Evolutionary conservation across 768 basidiomycete genomes (phyloP), one percentile per base, ranked within the genome.

Genomic region (Boletales sp.): DNA sequence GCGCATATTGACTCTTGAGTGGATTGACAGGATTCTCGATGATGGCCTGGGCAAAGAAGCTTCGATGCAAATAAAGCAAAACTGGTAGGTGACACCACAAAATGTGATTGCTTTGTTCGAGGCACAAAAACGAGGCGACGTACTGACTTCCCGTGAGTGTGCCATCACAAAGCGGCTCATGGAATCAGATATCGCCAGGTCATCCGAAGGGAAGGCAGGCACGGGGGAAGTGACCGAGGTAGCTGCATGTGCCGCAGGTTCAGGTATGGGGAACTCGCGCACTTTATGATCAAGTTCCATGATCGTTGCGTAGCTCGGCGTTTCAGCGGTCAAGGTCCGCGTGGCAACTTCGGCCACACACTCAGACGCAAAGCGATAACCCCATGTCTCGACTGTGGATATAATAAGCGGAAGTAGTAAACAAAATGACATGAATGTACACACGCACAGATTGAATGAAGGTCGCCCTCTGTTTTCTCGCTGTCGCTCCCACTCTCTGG

Each of bases 11-110:
- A 54, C 82, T 84, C 63, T 82, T 80, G 37, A 87, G 71, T 0
- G 86, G 85, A 62, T 87, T 84, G 24, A 67, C 64, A 0, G 86
- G 84, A 34, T 81, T 75, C 49, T 87, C 83, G 21, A 83, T 80
- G 55, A 87, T 79, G 4, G 85, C 85, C 58, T 83, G 82, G 1
- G 85, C 84, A 52, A 87, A 86, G 71, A 84, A 87, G 50, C 75
- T 75, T 21, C 84, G 75, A 56, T 84, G 83, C 30, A 86, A 77
- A 60, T 82, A 82, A 60, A 84, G 71, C 15, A 84, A 69, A 18
- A 81, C 83, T 83, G 44, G 24, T 11, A 5, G 1, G 34, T 29
- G 46, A 53, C 24, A 29, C 24, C 37, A 52, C 40, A 36, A 45
- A 40, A 41, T 14, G 36, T 54, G 52, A 53, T 11, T 14, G 18